Percentiles rank a stretch among this genome's conserved stretches.
Evolutionary conservation across 345 rosid species (phyloP).

Genomic region (Turritis glabra): DNA sequence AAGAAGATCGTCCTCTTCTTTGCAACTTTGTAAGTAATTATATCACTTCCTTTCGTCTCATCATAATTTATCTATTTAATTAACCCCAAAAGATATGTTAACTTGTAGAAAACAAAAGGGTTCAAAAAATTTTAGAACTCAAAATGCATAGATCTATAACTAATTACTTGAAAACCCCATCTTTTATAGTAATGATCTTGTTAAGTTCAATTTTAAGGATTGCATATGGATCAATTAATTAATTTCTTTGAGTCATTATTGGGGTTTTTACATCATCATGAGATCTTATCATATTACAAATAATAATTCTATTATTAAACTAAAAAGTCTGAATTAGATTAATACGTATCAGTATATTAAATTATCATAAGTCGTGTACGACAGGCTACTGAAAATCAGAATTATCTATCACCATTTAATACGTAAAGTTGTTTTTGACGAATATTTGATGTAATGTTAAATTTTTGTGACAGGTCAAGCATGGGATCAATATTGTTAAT

Average conservation of each 20-base stretch:
- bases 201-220: not conserved
- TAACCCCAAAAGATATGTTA: not conserved
- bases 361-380: not conserved
- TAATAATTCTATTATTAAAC: not conserved
- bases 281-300: not conserved
- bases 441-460: not conserved
- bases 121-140: not conserved
- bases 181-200: not conserved
- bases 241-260: not conserved
- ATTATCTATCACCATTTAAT: not conserved
- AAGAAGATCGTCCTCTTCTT: slow-evolving; percentile 83
- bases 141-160: not conserved
- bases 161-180: not conserved
- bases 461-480: slow-evolving; percentile 68
- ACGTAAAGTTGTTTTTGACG: slow-evolving; percentile 3
- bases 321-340: not conserved
- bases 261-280: not conserved
- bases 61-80: not conserved
- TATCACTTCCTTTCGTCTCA: not conserved
- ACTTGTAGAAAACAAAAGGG: not conserved
- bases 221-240: not conserved
- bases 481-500: slow-evolving; percentile 90
- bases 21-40: slow-evolving; percentile 73
- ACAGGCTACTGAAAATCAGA: not conserved
- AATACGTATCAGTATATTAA: not conserved